A percentile compares a stretch with the other conserved stretches of the same genome.
Conservation (phyloP, 768 basidiomycete genomes). For the Chalciporus sphaerocephalus region DNA sequence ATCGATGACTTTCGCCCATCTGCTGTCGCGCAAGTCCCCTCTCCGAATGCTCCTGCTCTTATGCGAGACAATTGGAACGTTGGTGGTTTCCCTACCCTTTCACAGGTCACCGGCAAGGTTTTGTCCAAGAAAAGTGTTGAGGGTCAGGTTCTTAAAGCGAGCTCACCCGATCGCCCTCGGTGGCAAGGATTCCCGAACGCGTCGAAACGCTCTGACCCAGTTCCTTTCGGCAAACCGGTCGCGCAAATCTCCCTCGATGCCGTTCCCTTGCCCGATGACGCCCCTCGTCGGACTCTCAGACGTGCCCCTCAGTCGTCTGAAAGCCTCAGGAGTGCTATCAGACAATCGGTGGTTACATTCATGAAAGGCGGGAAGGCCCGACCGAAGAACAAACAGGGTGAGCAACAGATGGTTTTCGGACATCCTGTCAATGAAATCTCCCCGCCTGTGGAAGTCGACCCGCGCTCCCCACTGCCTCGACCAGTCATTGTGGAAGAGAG, state of each 20-base stretch:
- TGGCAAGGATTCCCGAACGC: constrained; percentile 1
- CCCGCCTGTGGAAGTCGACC: constrained; percentile 14
- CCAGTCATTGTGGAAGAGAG: neutral
- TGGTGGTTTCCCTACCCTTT: constrained; percentile 14
- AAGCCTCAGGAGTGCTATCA: constrained; percentile 3
- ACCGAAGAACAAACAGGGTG: constrained; percentile 1
- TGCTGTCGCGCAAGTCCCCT: neutral
- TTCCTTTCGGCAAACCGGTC: neutral
- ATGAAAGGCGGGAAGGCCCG: constrained; percentile 1
- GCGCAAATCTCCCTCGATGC: constrained; percentile 11
- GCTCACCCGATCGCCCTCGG: constrained; percentile 2
- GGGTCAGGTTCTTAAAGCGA: neutral
- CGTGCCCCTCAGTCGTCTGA: constrained; percentile 4
- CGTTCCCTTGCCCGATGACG: constrained; percentile 7
- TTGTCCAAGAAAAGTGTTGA: constrained; percentile 1
- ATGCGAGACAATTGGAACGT: neutral
- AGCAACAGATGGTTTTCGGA: constrained; percentile 12
- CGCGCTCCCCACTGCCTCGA: constrained; percentile 3
- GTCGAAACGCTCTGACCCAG: neutral
- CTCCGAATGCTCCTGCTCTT: neutral
- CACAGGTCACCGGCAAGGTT: constrained; percentile 15
- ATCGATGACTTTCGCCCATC: neutral
- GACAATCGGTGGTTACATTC: constrained; percentile 5
- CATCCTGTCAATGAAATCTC: constrained; percentile 10
- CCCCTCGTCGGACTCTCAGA: constrained; percentile 8